Evolutionary conservation across 2,329 filamentous ascomycete genomes (phyloP), one percentile per base, ranked within the genome.

Genomic region (Nemania sp.): DNA sequence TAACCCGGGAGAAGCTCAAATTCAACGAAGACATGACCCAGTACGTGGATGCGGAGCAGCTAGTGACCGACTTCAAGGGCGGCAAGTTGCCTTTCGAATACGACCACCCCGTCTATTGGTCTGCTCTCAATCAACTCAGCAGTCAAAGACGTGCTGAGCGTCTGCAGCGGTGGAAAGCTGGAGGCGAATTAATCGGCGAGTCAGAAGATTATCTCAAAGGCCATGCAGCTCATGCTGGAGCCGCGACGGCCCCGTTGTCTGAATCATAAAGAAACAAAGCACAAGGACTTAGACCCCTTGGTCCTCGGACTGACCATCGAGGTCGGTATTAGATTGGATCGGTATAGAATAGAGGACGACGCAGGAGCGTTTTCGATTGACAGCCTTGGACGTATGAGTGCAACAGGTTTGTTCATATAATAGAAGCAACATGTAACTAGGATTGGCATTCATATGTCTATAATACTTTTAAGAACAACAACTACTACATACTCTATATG

Each of bases 1-100:
- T 93, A 70, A 99, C 95, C 10, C 87, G 90, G 60, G 88, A 95
- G 72, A 99, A 99, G 82, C 88, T 99, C 79, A 96, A 95, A 80
- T 97, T 97, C 83, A 97, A 98, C 80, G 92, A 97, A 75, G 90
- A 96, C 73, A 88, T 97, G 80, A 83, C 83, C 68, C 81, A 90
- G 67, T 92, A 92, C 74, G 89, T 99, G 18, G 92, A 92, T 5
- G 77, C 87, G 7, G 82, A 88, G 70, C 94, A 98, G 74, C 85
- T 99, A 54, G 90, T 92, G 88, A 89, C 87, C 69, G 82, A 87
- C 59, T 87, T 90, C 70, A 81, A 80, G 68, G 87, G 88, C 49
- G 94, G 95, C 59, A 84, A 91, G 51, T 84, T 96, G 63, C 85
- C 93, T 61, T 98, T 99, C 73, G 88, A 92, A 70, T 99, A 99